Conservation (phyloP, 768 basidiomycete species). For the Leccinum arenicola region DNA sequence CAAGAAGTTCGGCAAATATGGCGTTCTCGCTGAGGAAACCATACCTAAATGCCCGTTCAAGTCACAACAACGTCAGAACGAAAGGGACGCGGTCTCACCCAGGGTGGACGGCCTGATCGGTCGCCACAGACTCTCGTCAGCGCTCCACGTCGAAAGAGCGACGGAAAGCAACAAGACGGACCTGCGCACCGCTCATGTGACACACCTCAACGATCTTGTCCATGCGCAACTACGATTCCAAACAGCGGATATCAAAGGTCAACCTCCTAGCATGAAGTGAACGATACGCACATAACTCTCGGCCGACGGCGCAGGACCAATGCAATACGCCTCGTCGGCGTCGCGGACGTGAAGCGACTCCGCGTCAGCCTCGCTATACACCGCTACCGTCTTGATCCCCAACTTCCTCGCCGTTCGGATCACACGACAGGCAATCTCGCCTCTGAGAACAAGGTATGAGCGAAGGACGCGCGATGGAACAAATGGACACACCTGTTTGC, state of each 20-base stretch:
- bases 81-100: conserved; percentile 48
- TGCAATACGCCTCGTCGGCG: conserved; percentile 89
- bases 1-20: conserved; percentile 68
- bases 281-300: conserved; percentile 77
- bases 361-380: conserved; percentile 85
- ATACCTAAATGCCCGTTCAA: conserved; percentile 45
- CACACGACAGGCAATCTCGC: conserved; percentile 94
- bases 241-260: background rate
- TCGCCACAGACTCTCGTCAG: background rate
- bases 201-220: conserved; percentile 89
- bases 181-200: conserved; percentile 79
- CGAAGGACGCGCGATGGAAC: background rate
- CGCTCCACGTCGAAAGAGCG: background rate
- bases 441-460: conserved; percentile 43
- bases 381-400: conserved; percentile 89
- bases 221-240: conserved; percentile 60
- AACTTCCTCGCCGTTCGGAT: conserved; percentile 86
- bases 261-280: background rate
- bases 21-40: conserved; percentile 94
- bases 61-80: background rate
- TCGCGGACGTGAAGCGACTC: conserved; percentile 79
- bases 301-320: conserved; percentile 85
- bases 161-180: conserved; percentile 29
- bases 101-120: conserved; percentile 79
- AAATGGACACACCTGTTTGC: conserved; percentile 63